These are phyloP conservation scores for Hortiboletus flavorubellus DNA, from an alignment of 768 basidiomycete genomes.

Conservation along the genomic window DNA sequence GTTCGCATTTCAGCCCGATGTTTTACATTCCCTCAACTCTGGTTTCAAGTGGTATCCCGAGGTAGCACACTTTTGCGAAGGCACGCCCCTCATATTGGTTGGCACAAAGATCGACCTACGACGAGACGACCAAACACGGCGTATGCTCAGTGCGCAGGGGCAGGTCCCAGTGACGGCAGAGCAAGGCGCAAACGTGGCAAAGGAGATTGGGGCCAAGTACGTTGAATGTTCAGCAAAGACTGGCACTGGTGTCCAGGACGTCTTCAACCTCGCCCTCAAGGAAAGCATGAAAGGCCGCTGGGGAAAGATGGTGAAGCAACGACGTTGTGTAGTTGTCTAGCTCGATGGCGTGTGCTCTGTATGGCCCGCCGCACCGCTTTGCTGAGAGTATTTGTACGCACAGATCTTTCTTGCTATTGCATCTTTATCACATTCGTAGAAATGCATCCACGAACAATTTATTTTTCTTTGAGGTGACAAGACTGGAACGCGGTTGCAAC, in stretches of 20 bases:
- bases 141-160: constrained; percentile 89
- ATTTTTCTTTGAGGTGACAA: constrained; percentile 26
- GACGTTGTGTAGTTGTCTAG: constrained; percentile 64
- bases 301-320: constrained; percentile 67
- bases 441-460: constrained; percentile 5
- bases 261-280: constrained; percentile 83
- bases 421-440: constrained; percentile 11
- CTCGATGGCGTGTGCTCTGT: constrained; percentile 7
- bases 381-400: constrained; percentile 30
- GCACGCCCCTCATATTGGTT: constrained; percentile 86
- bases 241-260: constrained; percentile 86
- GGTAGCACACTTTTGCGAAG: constrained; percentile 88
- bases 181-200: constrained; percentile 82
- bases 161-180: constrained; percentile 75
- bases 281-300: constrained; percentile 84
- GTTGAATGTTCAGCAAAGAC: constrained; percentile 93
- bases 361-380: constrained; percentile 9
- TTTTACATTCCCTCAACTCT: constrained; percentile 9
- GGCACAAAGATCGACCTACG: constrained; percentile 94
- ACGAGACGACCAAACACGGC: constrained; percentile 76
- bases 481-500: constrained; percentile 21
- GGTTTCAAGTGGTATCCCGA: constrained; percentile 81
- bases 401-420: constrained; percentile 27
- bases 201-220: constrained; percentile 92
- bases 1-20: constrained; percentile 37